Evolutionary conservation across 1,139 yeast species (phyloP), one percentile per base, ranked within the genome.

Genomic region (Yamadazyma siamensis): DNA sequence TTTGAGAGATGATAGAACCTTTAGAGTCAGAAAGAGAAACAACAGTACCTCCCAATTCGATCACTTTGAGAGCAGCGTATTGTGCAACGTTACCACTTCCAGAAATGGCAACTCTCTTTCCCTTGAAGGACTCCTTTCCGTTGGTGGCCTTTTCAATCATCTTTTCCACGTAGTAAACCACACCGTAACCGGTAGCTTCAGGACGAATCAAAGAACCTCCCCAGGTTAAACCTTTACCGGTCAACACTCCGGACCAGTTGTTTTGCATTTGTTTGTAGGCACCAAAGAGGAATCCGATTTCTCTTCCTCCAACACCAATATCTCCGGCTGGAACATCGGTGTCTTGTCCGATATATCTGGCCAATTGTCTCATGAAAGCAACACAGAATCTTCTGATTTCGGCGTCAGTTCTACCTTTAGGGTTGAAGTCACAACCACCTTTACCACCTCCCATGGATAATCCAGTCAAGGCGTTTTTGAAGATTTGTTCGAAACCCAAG

Each of bases 11-110:
- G 55, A 86, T 81, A 36, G 91, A 52, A 65, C 98, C 97, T 71
- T 81, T 83, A 32, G 97, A 89, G 71, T 91, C 97, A 36, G 96
- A 87, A 47, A 91, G 74, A 27, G 96, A 86, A 34, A 88, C 85
- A 53, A 91, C 97, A 43, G 77, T 81, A 56, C 95, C 96, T 50
- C 98, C 98, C 53, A 91, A 79, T 73, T 91, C 96, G 44, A 89
- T 87, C 45, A 84, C 95, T 78, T 91, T 91, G 62, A 89, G 77
- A 36, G 97, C 98, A 54, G 98, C 98, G 69, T 76, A 91, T 75
- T 91, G 98, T 40, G 98, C 98, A 61, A 91, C 98, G 67, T 91
- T 91, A 71, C 98, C 98, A 45, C 96, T 81, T 61, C 98, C 98
- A 37, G 96, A 88, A 56, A 91, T 79, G 55, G 95, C 94, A 48